Evolutionary conservation across 805 yeast genomes (phyloP), one percentile per base, ranked within the genome.

Genomic region (Danielia oregonensis): DNA sequence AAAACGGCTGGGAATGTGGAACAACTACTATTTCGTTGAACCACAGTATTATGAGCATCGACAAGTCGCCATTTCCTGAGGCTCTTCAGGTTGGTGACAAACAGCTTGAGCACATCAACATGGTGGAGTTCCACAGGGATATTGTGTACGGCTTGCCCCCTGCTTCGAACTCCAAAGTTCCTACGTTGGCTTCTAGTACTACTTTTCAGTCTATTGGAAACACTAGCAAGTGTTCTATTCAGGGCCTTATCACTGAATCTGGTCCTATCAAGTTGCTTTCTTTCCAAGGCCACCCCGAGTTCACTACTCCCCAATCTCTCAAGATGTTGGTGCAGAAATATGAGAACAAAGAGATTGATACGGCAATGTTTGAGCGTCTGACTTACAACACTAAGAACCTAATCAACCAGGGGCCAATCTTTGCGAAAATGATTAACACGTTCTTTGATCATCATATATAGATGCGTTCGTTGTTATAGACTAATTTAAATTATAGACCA

Each of bases 221-320:
- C 5, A 72, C 82, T 6, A 56, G 65, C 0, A 65, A 57, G 26
- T 82, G 95, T 42, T 48, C 59, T 1, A 61, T 74, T 23, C 96
- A 88, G 59, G 94, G 95, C 0, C 60, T 85, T 18, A 73, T 63
- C 11, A 55, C 70, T 2, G 54, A 48, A 11, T 35, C 72, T 36
- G 72, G 74, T 26, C 66, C 70, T 0, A 52, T 65, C 15, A 65
- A 70, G 28, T 35, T 83, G 6, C 57, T 88, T 15, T 76, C 93
- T 0, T 74, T 87, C 46, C 97, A 88, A 57, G 96, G 96, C 0
- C 97, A 88, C 51, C 96, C 96, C 0, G 96, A 88, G 54, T 88
- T 85, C 50, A 51, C 61, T 17, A 61, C 63, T 0, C 66, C 57
- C 3, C 52, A 50, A 18, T 48, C 61, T 2, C 32, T 55, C 17